Percentiles rank a stretch among this genome's conserved stretches.
Evolutionary conservation across 805 yeast species (phyloP).

Genomic region (Yarrowia yakushimensis): DNA sequence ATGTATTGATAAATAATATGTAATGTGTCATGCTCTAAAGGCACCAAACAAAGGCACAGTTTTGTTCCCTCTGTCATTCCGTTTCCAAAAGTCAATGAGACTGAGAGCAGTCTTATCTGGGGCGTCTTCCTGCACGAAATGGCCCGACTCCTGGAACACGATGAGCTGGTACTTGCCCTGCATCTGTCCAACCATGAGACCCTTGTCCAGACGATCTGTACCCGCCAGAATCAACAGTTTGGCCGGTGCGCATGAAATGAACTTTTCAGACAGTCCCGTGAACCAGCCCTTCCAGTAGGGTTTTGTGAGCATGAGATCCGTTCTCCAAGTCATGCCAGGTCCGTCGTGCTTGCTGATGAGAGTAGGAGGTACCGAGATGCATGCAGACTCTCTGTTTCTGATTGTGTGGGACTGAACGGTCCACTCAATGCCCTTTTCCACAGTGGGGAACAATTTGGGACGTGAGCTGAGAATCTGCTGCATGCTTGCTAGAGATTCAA

Average conservation of each 20-base stretch:
- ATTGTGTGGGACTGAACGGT: slow-evolving; percentile 58
- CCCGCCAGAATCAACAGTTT: slow-evolving; percentile 81
- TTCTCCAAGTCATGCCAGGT: slow-evolving; percentile 52
- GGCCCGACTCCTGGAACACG: slow-evolving; percentile 80
- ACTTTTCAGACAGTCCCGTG: slow-evolving; percentile 53
- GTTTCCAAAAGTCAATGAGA: slow-evolving; percentile 38
- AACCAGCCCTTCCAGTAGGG: slow-evolving; percentile 85
- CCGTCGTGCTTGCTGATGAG: slow-evolving; percentile 36
- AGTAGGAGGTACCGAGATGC: slow-evolving; percentile 72
- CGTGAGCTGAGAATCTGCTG: slow-evolving; percentile 58
- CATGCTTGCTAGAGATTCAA: slow-evolving; percentile 65
- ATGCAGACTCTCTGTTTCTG: slow-evolving; percentile 59
- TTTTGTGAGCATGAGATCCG: slow-evolving; percentile 58
- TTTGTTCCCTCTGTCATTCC: slow-evolving; percentile 35
- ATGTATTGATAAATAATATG: background rate
- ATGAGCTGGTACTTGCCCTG: slow-evolving; percentile 89
- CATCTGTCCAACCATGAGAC: slow-evolving; percentile 93
- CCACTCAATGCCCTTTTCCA: slow-evolving; percentile 74
- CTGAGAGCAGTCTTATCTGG: slow-evolving; percentile 65
- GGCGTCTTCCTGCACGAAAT: slow-evolving; percentile 90
- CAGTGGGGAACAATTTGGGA: slow-evolving; percentile 55
- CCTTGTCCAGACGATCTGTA: slow-evolving; percentile 81
- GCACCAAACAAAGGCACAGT: slow-evolving; percentile 39
- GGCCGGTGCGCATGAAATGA: slow-evolving; percentile 51
- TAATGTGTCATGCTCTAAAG: slow-evolving; percentile 26